phyloP scores from a whole-genome alignment of 2,329 filamentous ascomycete species.

The Podosphaera fusca region DNA sequence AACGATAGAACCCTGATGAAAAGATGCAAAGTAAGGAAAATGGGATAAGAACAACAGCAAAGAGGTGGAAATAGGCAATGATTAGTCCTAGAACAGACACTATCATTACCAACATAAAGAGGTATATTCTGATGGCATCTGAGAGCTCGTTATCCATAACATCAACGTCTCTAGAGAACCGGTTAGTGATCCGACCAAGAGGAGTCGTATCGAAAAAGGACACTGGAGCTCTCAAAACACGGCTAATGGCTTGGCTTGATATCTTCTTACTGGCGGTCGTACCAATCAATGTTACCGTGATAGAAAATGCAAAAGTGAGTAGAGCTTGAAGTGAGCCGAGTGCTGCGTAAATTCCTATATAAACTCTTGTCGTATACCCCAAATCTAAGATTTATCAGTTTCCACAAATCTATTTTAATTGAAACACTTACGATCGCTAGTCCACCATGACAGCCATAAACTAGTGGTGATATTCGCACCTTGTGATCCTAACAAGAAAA shows the following conservation, averaged over 20 bases:
- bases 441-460: conserved; percentile 90
- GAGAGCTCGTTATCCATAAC: conserved; percentile 87
- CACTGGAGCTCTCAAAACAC: conserved; percentile 53
- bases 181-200: conserved; percentile 82
- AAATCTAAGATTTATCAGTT: conserved; percentile 25
- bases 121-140: conserved; percentile 82
- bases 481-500: conserved; percentile 38
- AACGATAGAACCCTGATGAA: conserved; percentile 67
- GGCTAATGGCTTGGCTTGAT: conserved; percentile 55
- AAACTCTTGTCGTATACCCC: conserved; percentile 38
- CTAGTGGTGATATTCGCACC: conserved; percentile 71
- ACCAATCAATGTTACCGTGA: conserved; percentile 53
- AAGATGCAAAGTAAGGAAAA: conserved; percentile 59
- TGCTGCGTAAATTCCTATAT: conserved; percentile 49
- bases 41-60: conserved; percentile 40
- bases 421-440: conserved; percentile 44
- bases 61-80: conserved; percentile 82
- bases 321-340: conserved; percentile 50
- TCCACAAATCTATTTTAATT: neutral
- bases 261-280: conserved; percentile 65
- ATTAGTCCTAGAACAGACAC: conserved; percentile 68
- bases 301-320: conserved; percentile 60
- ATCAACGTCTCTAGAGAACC: conserved; percentile 86
- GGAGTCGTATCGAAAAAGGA: conserved; percentile 96
- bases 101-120: conserved; percentile 65